Percentiles rank a stretch among this genome's conserved stretches.
phyloP scores from a whole-genome alignment of 2,329 filamentous ascomycete genomes.

The Monosporascus sp. region DNA sequence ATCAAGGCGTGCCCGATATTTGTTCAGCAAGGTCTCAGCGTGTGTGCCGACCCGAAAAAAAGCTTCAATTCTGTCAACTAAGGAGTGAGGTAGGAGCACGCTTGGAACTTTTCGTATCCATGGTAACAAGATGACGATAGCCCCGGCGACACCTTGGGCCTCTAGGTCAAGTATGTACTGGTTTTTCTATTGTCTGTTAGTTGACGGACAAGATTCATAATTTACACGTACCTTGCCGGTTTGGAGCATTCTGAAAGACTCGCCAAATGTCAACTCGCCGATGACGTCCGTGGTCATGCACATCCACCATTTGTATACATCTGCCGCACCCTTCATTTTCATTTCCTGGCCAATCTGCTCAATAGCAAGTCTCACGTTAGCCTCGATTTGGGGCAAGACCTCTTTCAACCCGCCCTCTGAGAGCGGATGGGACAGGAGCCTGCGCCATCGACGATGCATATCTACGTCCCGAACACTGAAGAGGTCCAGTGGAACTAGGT shows the following conservation, averaged over 20 bases:
- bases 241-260: slow-evolving; percentile 51
- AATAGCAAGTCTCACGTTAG: slow-evolving; percentile 34
- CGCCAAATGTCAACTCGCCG: slow-evolving; percentile 48
- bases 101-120: slow-evolving; percentile 17
- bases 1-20: slow-evolving; percentile 21
- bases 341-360: slow-evolving; percentile 41
- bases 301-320: slow-evolving; percentile 50
- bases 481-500: slow-evolving; percentile 22
- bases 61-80: slow-evolving; percentile 4
- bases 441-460: slow-evolving; percentile 34
- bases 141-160: slow-evolving; percentile 16
- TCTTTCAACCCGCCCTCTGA: slow-evolving; percentile 31
- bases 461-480: slow-evolving; percentile 37
- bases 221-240: slow-evolving; percentile 36
- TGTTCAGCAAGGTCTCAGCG: slow-evolving; percentile 22
- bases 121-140: slow-evolving; percentile 24
- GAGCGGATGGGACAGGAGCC: slow-evolving; percentile 36
- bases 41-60: slow-evolving; percentile 16
- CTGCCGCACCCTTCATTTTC: slow-evolving; percentile 28
- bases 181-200: slow-evolving; percentile 28
- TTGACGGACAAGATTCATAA: background rate
- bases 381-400: slow-evolving; percentile 29
- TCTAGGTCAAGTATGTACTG: slow-evolving; percentile 36
- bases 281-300: slow-evolving; percentile 53
- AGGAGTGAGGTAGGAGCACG: slow-evolving; percentile 21